Evolutionary conservation across 441 rosid genomes (phyloP).

Genomic region (Pelargonium cotyledonis): DNA sequence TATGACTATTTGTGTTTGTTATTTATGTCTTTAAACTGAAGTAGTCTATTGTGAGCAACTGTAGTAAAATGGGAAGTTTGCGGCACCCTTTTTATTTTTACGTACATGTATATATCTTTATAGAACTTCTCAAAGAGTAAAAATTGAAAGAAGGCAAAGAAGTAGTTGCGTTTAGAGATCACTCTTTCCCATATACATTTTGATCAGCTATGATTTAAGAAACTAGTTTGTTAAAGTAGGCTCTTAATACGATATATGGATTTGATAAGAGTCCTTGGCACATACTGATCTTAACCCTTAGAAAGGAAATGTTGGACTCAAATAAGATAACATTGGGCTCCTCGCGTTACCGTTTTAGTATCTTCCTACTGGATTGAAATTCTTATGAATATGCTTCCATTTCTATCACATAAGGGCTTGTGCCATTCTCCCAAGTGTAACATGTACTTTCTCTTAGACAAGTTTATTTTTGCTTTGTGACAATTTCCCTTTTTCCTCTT

Average conservation of each 20-base stretch:
- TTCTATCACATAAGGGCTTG: not conserved
- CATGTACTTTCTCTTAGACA: not conserved
- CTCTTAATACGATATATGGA: not conserved
- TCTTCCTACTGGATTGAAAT: not conserved
- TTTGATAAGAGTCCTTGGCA: not conserved
- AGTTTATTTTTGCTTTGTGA: not conserved
- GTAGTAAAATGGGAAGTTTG: not conserved
- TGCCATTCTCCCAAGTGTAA: not conserved
- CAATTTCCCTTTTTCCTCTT: not conserved
- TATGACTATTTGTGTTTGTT: constrained; percentile 9
- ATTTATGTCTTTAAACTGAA: not conserved
- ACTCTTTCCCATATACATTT: not conserved
- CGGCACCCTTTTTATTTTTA: not conserved
- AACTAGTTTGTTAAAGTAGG: not conserved
- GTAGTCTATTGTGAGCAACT: not conserved
- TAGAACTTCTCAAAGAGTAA: not conserved
- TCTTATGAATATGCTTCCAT: not conserved
- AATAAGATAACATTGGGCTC: not conserved
- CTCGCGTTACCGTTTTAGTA: not conserved
- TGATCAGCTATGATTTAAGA: not conserved
- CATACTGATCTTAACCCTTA: not conserved
- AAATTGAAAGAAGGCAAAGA: not conserved
- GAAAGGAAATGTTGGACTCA: not conserved
- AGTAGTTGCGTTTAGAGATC: not conserved
- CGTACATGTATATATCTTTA: not conserved